These are phyloP conservation scores for Aureobasidium vineae DNA, from an alignment of 2,329 filamentous ascomycete genomes.

Conservation along the genomic window DNA sequence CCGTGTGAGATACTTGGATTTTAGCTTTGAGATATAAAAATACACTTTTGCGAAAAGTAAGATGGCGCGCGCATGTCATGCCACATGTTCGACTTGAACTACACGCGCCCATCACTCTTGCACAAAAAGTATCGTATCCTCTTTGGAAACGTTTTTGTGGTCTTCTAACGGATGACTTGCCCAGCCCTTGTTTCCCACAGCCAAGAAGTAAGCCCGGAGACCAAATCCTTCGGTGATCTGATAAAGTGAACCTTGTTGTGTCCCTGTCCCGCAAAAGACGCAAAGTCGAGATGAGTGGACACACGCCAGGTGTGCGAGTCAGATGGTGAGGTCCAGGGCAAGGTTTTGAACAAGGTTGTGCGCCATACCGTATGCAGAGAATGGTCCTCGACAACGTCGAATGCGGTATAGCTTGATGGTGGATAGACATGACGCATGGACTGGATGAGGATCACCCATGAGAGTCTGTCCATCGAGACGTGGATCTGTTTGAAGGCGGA, in stretches of 20 bases:
- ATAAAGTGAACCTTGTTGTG: background rate
- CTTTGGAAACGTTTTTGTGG: background rate
- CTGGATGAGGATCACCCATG: background rate
- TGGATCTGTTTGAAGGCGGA: background rate
- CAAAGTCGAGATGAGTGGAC: background rate
- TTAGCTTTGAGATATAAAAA: background rate
- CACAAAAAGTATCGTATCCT: background rate
- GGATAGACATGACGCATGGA: background rate
- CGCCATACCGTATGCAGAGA: slow-evolving; percentile 3
- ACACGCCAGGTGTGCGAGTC: background rate
- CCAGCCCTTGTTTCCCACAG: background rate
- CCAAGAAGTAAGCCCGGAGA: background rate
- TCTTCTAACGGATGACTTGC: background rate
- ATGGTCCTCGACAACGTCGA: background rate
- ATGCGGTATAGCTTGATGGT: slow-evolving; percentile 6
- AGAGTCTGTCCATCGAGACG: background rate
- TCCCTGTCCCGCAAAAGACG: background rate
- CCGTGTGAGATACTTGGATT: background rate
- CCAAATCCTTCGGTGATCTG: slow-evolving; percentile 8
- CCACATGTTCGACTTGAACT: slow-evolving; percentile 9
- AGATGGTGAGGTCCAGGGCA: slow-evolving; percentile 7
- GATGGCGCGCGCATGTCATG: slow-evolving; percentile 6
- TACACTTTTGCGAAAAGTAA: background rate
- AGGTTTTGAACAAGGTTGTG: slow-evolving; percentile 8
- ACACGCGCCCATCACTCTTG: background rate